Evolutionary conservation across 2,329 filamentous ascomycete species (phyloP).

Genomic region (Elsinoe ampelina): DNA sequence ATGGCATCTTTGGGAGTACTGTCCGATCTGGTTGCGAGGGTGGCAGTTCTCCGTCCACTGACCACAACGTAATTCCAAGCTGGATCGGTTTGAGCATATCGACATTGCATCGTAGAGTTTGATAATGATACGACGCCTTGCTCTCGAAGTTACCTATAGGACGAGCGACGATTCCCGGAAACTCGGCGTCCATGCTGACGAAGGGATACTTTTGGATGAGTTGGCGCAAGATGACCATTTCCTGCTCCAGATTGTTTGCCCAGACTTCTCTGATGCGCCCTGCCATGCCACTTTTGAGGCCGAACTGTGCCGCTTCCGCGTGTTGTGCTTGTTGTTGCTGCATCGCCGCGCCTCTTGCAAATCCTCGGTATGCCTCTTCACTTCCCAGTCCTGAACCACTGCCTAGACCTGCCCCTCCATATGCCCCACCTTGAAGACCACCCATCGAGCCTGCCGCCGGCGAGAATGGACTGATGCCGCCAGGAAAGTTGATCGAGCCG

Average conservation of each 20-base stretch:
- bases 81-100: constrained; percentile 97
- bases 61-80: constrained; percentile 88
- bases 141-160: constrained; percentile 86
- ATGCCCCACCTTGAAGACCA: constrained; percentile 30
- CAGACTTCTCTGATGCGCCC: constrained; percentile 91
- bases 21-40: constrained; percentile 53
- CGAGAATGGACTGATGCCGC: constrained; percentile 29
- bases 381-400: constrained; percentile 63
- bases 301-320: constrained; percentile 28
- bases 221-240: constrained; percentile 75
- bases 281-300: constrained; percentile 53
- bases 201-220: constrained; percentile 87
- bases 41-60: constrained; percentile 77
- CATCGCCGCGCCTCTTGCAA: constrained; percentile 59
- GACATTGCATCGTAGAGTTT: constrained; percentile 93
- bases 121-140: constrained; percentile 97
- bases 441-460: constrained; percentile 44
- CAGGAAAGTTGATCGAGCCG: constrained; percentile 35
- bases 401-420: constrained; percentile 24
- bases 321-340: constrained; percentile 39
- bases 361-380: constrained; percentile 80
- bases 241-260: constrained; percentile 82
- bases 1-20: constrained; percentile 41
- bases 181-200: constrained; percentile 98
- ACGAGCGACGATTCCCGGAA: constrained; percentile 91